phyloP scores from a whole-genome alignment of 805 yeast species.

The Kodamaea sagamina region DNA sequence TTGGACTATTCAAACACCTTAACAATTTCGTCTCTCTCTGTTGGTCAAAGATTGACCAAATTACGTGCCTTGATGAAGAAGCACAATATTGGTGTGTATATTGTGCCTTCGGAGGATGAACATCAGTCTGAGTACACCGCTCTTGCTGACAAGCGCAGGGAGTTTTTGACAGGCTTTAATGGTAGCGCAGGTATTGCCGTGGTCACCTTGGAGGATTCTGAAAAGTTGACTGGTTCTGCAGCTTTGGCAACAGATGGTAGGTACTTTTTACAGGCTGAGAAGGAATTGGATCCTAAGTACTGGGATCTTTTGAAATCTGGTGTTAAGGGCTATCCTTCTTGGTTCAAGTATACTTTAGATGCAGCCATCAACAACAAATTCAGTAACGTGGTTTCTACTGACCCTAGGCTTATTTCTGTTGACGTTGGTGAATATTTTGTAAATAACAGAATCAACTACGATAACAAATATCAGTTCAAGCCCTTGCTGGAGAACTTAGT shows the following conservation, averaged over 20 bases:
- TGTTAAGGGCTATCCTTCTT: constrained; percentile 62
- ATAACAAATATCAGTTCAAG: constrained; percentile 28
- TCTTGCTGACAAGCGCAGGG: constrained; percentile 76
- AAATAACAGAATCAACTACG: constrained; percentile 21
- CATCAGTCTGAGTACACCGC: constrained; percentile 92
- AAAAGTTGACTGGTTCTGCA: constrained; percentile 60
- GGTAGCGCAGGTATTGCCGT: constrained; percentile 94
- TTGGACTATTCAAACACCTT: constrained; percentile 16
- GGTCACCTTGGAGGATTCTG: constrained; percentile 55
- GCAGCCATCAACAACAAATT: constrained; percentile 54
- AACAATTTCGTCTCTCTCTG: constrained; percentile 5
- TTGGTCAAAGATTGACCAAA: constrained; percentile 50
- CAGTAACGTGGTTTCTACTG: constrained; percentile 69
- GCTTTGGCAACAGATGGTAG: constrained; percentile 92
- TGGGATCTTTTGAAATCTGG: constrained; percentile 88
- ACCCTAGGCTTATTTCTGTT: constrained; percentile 70
- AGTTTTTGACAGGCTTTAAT: constrained; percentile 81
- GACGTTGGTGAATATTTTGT: constrained; percentile 45
- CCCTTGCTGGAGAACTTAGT: constrained; percentile 38
- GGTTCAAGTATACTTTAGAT: constrained; percentile 74
- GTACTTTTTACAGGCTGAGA: constrained; percentile 86
- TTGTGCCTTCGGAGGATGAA: constrained; percentile 86
- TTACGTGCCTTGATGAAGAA: constrained; percentile 67
- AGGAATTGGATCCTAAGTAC: constrained; percentile 67
- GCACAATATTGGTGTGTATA: constrained; percentile 68